phyloP scores from a whole-genome alignment of 345 rosid genomes.

The Draba incana region DNA sequence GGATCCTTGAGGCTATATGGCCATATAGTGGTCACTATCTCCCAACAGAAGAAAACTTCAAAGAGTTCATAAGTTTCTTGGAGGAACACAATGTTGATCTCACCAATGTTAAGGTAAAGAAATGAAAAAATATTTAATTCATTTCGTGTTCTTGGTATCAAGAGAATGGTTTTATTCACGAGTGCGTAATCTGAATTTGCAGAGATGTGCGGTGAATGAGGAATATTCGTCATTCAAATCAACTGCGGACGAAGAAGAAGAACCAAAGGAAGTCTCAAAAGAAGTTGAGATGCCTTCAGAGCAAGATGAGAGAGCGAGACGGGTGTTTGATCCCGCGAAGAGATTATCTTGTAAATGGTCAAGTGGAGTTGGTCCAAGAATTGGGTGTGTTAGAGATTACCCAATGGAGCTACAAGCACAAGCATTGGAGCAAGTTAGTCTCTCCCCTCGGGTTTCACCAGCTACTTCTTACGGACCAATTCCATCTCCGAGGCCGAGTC shows the following conservation, averaged over 20 bases:
- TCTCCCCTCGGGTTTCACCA: slow-evolving; percentile 54
- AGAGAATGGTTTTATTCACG: slow-evolving; percentile 18
- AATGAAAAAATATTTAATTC: not conserved
- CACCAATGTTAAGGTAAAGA: slow-evolving; percentile 61
- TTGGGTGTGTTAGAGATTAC: slow-evolving; percentile 78
- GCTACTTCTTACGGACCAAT: slow-evolving; percentile 48
- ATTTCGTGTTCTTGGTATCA: slow-evolving; percentile 19
- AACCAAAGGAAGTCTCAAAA: slow-evolving; percentile 23
- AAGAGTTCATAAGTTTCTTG: slow-evolving; percentile 56
- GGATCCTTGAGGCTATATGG: slow-evolving; percentile 72
- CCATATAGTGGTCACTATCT: slow-evolving; percentile 79
- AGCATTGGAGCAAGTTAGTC: slow-evolving; percentile 69
- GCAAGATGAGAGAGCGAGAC: slow-evolving; percentile 36
- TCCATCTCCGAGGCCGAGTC: slow-evolving; percentile 61
- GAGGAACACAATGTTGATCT: slow-evolving; percentile 62
- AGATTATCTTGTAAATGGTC: slow-evolving; percentile 72
- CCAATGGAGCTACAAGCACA: slow-evolving; percentile 58
- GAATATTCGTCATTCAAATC: slow-evolving; percentile 49
- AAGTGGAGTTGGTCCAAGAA: slow-evolving; percentile 71
- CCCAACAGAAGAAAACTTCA: slow-evolving; percentile 69
- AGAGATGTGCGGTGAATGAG: slow-evolving; percentile 62
- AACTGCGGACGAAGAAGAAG: slow-evolving; percentile 36
- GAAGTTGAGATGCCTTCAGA: slow-evolving; percentile 34
- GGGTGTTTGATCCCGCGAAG: slow-evolving; percentile 45
- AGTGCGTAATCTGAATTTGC: slow-evolving; percentile 30